A percentile compares a stretch with the other conserved stretches of the same genome.
These are phyloP conservation scores for Ophiocordyceps camponoti-floridani DNA, from an alignment of 2,329 filamentous ascomycete genomes.

Conservation along the genomic window DNA sequence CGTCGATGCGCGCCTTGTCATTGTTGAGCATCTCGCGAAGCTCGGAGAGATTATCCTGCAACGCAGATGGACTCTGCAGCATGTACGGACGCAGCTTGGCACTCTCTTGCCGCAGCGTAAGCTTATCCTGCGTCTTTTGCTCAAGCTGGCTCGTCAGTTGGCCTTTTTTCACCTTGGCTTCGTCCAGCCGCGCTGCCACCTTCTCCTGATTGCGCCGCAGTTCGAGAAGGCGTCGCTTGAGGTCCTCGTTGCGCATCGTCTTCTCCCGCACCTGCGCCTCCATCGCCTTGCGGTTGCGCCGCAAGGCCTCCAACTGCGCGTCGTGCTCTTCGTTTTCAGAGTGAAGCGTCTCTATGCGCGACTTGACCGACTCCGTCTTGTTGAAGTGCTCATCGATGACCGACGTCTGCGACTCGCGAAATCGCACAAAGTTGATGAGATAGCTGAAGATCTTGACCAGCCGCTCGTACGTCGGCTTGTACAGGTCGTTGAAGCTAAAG, in stretches of 20 bases:
- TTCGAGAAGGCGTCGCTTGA: slow-evolving; percentile 68
- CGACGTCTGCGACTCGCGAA: slow-evolving; percentile 77
- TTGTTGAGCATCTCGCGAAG: slow-evolving; percentile 58
- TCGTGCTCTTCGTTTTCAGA: slow-evolving; percentile 78
- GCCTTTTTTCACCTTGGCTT: slow-evolving; percentile 63
- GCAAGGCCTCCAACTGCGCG: slow-evolving; percentile 61
- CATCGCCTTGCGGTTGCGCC: slow-evolving; percentile 59
- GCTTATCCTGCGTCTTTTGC: slow-evolving; percentile 49
- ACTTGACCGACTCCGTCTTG: slow-evolving; percentile 70
- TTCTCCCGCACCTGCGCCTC: slow-evolving; percentile 73
- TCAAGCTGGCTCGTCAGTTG: slow-evolving; percentile 56
- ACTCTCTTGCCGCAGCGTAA: slow-evolving; percentile 66
- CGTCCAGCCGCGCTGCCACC: slow-evolving; percentile 66
- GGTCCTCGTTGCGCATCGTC: slow-evolving; percentile 66
- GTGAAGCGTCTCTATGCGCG: slow-evolving; percentile 72
- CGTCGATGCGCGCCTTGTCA: slow-evolving; percentile 74
- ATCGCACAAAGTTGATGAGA: slow-evolving; percentile 96
- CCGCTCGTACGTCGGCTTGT: slow-evolving; percentile 76
- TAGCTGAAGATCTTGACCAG: slow-evolving; percentile 93
- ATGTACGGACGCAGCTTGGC: slow-evolving; percentile 84
- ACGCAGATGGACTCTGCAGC: slow-evolving; percentile 65
- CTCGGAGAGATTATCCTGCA: slow-evolving; percentile 69
- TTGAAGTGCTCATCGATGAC: slow-evolving; percentile 92
- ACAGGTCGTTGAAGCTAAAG: slow-evolving; percentile 83
- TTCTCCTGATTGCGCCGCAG: slow-evolving; percentile 67